Evolutionary conservation across 768 basidiomycete species (phyloP).

Genomic region (Neoboletus brunneissimus): DNA sequence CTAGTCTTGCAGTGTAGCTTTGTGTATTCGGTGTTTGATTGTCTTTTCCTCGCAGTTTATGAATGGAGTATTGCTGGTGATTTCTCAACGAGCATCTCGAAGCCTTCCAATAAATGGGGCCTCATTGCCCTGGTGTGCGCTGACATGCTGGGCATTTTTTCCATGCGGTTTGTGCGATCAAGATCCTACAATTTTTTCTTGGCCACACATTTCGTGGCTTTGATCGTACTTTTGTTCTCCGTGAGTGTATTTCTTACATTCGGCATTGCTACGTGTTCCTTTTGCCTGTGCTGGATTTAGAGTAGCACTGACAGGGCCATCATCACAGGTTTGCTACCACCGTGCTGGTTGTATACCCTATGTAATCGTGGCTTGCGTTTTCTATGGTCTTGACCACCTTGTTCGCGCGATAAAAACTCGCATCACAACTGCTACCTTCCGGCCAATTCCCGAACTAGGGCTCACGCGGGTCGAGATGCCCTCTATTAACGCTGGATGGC

Average conservation of each 20-base stretch:
- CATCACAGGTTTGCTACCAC: slow-evolving; percentile 49
- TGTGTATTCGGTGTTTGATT: background rate
- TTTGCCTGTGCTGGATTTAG: background rate
- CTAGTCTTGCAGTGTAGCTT: background rate
- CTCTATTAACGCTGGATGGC: slow-evolving; percentile 68
- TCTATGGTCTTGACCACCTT: slow-evolving; percentile 61
- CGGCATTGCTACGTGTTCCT: no score
- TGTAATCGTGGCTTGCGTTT: slow-evolving; percentile 43
- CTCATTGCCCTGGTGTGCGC: slow-evolving; percentile 49
- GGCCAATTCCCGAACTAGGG: slow-evolving; percentile 59
- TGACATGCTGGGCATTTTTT: slow-evolving; percentile 60
- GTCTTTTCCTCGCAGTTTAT: slow-evolving; percentile 45
- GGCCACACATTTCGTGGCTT: slow-evolving; percentile 56
- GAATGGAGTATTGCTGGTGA: slow-evolving; percentile 48
- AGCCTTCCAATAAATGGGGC: slow-evolving; percentile 45
- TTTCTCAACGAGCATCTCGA: slow-evolving; percentile 35
- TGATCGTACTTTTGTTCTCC: slow-evolving; percentile 53
- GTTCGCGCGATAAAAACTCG: slow-evolving; percentile 67
- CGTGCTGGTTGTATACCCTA: slow-evolving; percentile 49
- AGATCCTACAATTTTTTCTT: slow-evolving; percentile 66
- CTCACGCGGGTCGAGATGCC: slow-evolving; percentile 66
- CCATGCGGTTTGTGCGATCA: slow-evolving; percentile 52
- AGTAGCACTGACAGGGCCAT: background rate
- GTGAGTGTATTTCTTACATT: slow-evolving; percentile 37
- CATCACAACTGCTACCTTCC: slow-evolving; percentile 54